Evolutionary conservation across 2,329 filamentous ascomycete genomes (phyloP).

Genomic region (Myriosclerotinia scirpicola): DNA sequence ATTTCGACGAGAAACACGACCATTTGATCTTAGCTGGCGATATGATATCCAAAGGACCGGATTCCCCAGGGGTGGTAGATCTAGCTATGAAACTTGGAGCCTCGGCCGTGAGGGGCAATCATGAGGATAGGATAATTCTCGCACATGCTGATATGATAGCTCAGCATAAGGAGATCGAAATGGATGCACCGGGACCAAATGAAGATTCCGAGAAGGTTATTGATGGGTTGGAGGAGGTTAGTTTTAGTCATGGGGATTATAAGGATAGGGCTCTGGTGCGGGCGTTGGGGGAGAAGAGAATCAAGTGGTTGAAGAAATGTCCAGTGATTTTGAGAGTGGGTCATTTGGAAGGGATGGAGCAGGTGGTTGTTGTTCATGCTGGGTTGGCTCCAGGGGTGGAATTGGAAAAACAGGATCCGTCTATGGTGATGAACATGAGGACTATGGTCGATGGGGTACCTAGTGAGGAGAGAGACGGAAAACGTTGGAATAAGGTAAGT

Average conservation of each 20-base stretch:
- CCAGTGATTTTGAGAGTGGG: conserved; percentile 79
- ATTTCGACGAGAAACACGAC: conserved; percentile 63
- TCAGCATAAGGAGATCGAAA: conserved; percentile 38
- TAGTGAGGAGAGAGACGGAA: conserved; percentile 35
- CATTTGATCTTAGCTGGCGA: conserved; percentile 78
- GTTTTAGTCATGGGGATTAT: conserved; percentile 36
- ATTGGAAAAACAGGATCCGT: conserved; percentile 70
- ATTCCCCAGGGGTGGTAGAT: conserved; percentile 75
- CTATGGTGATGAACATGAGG: conserved; percentile 90
- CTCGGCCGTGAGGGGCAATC: conserved; percentile 84
- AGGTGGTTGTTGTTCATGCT: conserved; percentile 78
- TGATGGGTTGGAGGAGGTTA: conserved; percentile 34
- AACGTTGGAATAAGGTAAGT: conserved; percentile 39
- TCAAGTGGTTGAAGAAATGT: conserved; percentile 66
- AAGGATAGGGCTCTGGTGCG: conserved; percentile 37
- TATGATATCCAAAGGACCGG: conserved; percentile 82
- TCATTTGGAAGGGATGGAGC: conserved; percentile 56
- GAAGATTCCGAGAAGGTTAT: conserved; percentile 38
- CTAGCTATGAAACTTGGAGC: conserved; percentile 72
- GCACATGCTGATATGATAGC: conserved; percentile 49
- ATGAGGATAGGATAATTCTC: conserved; percentile 83
- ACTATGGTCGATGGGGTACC: conserved; percentile 46
- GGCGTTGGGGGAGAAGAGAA: conserved; percentile 51
- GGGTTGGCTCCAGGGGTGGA: conserved; percentile 76
- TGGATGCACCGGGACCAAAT: conserved; percentile 30